Base-by-base conservation (phyloP, 2,329 filamentous ascomycete species). In the Nemania sp. region DNA sequence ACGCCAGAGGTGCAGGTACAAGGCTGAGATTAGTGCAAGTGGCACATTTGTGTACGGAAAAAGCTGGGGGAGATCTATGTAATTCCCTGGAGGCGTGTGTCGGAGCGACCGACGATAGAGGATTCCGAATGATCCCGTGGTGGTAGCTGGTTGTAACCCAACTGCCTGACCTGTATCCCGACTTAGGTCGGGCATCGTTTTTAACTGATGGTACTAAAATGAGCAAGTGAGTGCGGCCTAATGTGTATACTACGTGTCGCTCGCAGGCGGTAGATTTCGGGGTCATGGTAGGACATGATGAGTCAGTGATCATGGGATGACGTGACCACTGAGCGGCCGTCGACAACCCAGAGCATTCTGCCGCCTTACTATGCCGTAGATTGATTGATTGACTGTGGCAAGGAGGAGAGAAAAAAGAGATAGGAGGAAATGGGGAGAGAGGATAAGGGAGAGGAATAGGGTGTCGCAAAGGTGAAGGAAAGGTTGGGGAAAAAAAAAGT, bases 1-100 rank as follows among this genome's bases (percentile, higher is more conserved):
- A 64, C 52, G 20, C 43, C 59, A 32, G 52, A 64, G 56, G 66
- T 62, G 66, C 69, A 69, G 66, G 66, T 69, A 67, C 66, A 69
- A 63, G 66, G 63, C 69, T 60, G 68, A 63, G 47, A 53, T 49
- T 26, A 61, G 65, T 38, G 51, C 45, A 68, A 27, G 38, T 45
- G 47, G 49, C 41, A 27, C 20, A 10, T n/a, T 38, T 15, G 18
- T 20, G 38, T 43, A 27, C 27, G 52, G 35, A 54, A 27, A 49
- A 56, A 56, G 7, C 27, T 26, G 26, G 51, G 26, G 43, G 18
- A 18, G 8, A 13, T 56, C 24, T 45, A 26, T 29, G 43, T 32
- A 26, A 32, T 47, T n/a, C 38, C 11, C 20, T 13, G 27, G 5
- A 32, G 29, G 29, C 29, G 4, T 47, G 5, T n/a, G 43, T 41